phyloP scores from a whole-genome alignment of 1,284 basidiomycete genomes.

The Bjerkandera adusta region DNA sequence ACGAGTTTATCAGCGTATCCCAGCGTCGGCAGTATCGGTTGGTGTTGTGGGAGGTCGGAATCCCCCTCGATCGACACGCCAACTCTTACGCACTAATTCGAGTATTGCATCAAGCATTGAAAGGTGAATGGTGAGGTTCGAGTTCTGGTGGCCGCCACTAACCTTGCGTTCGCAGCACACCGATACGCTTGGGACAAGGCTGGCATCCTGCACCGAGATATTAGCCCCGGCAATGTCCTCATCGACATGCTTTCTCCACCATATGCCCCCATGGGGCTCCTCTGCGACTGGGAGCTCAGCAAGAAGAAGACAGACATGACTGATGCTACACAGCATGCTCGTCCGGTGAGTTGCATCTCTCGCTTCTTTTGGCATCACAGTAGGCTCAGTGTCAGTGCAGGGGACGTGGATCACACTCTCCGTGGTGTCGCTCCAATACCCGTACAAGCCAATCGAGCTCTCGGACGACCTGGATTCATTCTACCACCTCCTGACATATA shows the following conservation, averaged over 20 bases:
- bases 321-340: no score
- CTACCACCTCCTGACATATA: constrained; percentile 5
- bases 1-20: not conserved
- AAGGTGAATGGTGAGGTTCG: not conserved
- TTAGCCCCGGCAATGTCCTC: constrained; percentile 18
- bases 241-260: not conserved
- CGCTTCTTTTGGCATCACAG: no score
- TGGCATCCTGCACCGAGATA: constrained; percentile 17
- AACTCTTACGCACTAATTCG: not conserved
- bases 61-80: not conserved
- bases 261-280: not conserved
- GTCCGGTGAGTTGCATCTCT: no score
- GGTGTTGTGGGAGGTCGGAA: not conserved
- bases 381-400: no score
- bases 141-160: not conserved
- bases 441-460: no score
- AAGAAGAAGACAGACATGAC: no score
- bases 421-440: no score
- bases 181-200: constrained; percentile 13
- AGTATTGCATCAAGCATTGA: constrained; percentile 1
- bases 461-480: no score
- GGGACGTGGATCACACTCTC: no score
- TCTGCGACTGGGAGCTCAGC: no score
- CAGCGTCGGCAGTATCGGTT: not conserved
- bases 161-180: constrained; percentile 11